Percentiles rank a stretch among this genome's conserved stretches.
Conservation (phyloP, 768 basidiomycete genomes). For the Phylloporus rhodoxanthus region DNA sequence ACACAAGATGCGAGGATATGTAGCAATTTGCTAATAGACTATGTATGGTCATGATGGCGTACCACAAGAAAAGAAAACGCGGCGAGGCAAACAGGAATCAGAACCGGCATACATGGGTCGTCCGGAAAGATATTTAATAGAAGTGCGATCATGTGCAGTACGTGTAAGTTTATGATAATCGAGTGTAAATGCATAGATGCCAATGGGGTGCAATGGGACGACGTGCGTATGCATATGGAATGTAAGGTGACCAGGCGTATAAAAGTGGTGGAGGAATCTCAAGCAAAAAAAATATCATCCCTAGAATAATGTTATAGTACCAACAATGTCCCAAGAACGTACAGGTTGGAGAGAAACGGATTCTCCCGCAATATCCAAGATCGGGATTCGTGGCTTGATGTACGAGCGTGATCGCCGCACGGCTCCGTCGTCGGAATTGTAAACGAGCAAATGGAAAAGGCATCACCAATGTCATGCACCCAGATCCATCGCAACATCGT, state of each 20-base stretch:
- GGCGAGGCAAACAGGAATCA: not conserved
- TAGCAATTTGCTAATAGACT: conserved; percentile 19
- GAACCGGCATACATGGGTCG: not conserved
- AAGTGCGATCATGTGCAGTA: conserved; percentile 29
- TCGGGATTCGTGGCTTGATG: conserved; percentile 4
- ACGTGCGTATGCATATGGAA: conserved; percentile 6
- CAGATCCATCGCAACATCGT: conserved; percentile 36
- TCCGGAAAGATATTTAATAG: conserved; percentile 20
- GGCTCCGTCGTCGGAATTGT: conserved; percentile 1
- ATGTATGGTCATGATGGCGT: conserved; percentile 5
- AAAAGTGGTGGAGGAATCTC: conserved; percentile 8
- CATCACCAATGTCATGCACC: conserved; percentile 25
- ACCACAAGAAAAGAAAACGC: conserved; percentile 8
- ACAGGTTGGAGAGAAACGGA: conserved; percentile 20
- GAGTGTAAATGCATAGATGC: conserved; percentile 23
- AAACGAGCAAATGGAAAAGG: not conserved
- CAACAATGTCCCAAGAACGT: conserved; percentile 34
- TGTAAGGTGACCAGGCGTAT: conserved; percentile 11
- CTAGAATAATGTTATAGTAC: conserved; percentile 32
- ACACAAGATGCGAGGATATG: conserved; percentile 10
- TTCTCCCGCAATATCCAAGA: conserved; percentile 20
- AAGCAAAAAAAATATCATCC: conserved; percentile 29
- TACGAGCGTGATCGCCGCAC: not conserved
- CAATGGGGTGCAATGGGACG: not conserved
- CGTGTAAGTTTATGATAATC: conserved; percentile 23